Conservation (phyloP, 1,284 basidiomycete genomes). For the Ceratobasidium sp. region DNA sequence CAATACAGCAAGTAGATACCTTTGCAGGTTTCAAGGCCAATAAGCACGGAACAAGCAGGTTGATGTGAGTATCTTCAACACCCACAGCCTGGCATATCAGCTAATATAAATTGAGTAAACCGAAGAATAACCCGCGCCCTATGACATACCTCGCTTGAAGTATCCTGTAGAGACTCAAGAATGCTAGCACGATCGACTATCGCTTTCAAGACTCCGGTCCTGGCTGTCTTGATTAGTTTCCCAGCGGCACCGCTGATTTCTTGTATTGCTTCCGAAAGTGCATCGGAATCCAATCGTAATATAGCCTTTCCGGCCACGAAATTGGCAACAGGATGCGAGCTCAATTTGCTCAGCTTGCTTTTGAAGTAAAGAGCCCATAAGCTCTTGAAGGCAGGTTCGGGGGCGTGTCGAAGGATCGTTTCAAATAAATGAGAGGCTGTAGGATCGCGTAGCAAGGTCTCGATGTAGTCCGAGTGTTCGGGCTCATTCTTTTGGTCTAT, state of each 20-base stretch:
- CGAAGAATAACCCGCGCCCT: background rate
- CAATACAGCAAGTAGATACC: slow-evolving; percentile 49
- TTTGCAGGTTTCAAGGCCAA: slow-evolving; percentile 66
- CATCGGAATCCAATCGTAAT: slow-evolving; percentile 61
- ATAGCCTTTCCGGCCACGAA: slow-evolving; percentile 86
- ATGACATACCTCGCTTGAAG: slow-evolving; percentile 54
- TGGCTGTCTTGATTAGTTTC: slow-evolving; percentile 56
- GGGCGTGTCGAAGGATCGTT: slow-evolving; percentile 69
- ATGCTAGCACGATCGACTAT: slow-evolving; percentile 69
- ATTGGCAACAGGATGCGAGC: slow-evolving; percentile 87
- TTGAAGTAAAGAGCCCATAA: slow-evolving; percentile 83
- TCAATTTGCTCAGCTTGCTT: slow-evolving; percentile 71
- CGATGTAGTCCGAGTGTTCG: slow-evolving; percentile 70
- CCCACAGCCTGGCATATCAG: slow-evolving; percentile 68
- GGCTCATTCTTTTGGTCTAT: slow-evolving; percentile 52
- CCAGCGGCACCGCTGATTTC: slow-evolving; percentile 54
- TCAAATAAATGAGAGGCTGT: slow-evolving; percentile 90
- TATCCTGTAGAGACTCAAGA: slow-evolving; percentile 53
- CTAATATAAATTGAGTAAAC: slow-evolving; percentile 50
- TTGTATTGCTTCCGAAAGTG: slow-evolving; percentile 65
- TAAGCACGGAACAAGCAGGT: slow-evolving; percentile 67
- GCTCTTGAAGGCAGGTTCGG: slow-evolving; percentile 65
- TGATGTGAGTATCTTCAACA: slow-evolving; percentile 57
- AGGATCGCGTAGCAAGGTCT: slow-evolving; percentile 79
- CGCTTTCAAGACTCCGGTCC: slow-evolving; percentile 74